phyloP scores from a whole-genome alignment of 345 rosid genomes.

The Eucalyptus curtisii region DNA sequence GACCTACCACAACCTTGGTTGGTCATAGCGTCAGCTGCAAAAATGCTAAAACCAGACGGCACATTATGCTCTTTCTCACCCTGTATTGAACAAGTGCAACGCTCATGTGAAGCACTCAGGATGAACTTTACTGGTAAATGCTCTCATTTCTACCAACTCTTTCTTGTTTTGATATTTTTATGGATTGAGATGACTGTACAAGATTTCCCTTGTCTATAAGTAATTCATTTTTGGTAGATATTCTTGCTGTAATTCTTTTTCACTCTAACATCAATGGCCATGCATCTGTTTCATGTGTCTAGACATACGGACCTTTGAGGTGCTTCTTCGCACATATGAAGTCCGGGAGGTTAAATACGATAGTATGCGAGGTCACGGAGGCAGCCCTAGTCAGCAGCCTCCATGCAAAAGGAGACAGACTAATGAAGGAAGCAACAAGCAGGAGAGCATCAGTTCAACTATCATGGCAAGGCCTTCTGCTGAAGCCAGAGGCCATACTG shows the following conservation, averaged over 20 bases:
- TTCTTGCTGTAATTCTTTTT: neutral
- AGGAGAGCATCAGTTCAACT: constrained; percentile 10
- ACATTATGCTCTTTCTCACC: constrained; percentile 88
- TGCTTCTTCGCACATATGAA: constrained; percentile 74
- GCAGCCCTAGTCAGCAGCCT: constrained; percentile 9
- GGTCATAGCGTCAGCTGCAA: constrained; percentile 61
- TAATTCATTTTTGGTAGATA: neutral
- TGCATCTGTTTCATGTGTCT: neutral
- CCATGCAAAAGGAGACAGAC: constrained; percentile 79
- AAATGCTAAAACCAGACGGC: constrained; percentile 83
- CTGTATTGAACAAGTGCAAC: constrained; percentile 94
- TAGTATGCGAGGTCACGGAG: constrained; percentile 12
- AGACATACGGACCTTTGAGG: constrained; percentile 89
- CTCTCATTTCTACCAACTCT: neutral
- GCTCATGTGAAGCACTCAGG: constrained; percentile 65
- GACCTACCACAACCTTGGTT: constrained; percentile 92
- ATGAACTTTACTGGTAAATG: constrained; percentile 57
- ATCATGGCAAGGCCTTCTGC: constrained; percentile 69
- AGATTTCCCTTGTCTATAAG: neutral
- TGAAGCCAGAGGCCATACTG: constrained; percentile 91
- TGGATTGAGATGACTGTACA: neutral
- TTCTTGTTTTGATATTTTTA: neutral
- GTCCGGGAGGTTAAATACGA: constrained; percentile 55
- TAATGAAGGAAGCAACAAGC: constrained; percentile 12
- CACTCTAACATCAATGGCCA: neutral